Conservation (phyloP, 805 yeast genomes). For the Candida adriatica region DNA sequence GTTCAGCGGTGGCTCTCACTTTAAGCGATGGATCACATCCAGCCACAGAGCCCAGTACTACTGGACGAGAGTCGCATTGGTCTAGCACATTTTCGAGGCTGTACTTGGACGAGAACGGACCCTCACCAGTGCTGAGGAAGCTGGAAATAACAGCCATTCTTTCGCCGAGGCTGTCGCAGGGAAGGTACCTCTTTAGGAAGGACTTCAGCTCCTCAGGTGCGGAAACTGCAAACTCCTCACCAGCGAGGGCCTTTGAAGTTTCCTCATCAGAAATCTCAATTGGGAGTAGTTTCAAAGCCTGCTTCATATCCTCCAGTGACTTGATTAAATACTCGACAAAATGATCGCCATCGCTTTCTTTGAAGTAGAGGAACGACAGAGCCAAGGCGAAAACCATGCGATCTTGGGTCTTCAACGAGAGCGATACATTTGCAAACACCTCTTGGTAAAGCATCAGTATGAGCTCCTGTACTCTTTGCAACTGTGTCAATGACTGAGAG, state of each 20-base stretch:
- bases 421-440: conserved; percentile 37
- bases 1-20: conserved; percentile 39
- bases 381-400: conserved; percentile 32
- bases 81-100: conserved; percentile 25
- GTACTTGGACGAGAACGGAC: conserved; percentile 28
- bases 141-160: conserved; percentile 17
- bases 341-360: conserved; percentile 14
- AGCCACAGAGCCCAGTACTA: conserved; percentile 50
- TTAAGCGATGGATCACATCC: conserved; percentile 62
- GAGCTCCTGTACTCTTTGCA: conserved; percentile 26
- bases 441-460: conserved; percentile 37
- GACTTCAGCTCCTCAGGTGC: conserved; percentile 2
- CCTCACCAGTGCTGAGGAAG: conserved; percentile 24
- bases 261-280: conserved; percentile 1
- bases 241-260: neutral
- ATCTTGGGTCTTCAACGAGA: conserved; percentile 32
- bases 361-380: conserved; percentile 24
- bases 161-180: conserved; percentile 4
- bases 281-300: conserved; percentile 10
- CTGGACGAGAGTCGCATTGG: conserved; percentile 24
- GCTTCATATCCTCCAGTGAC: conserved; percentile 8
- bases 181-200: conserved; percentile 4
- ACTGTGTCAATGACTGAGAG: neutral
- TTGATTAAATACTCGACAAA: conserved; percentile 9
- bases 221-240: neutral